A percentile compares a stretch with the other conserved stretches of the same genome.
Evolutionary conservation across 169 alveolate species (phyloP).

Genomic region (Babesia caballi): DNA sequence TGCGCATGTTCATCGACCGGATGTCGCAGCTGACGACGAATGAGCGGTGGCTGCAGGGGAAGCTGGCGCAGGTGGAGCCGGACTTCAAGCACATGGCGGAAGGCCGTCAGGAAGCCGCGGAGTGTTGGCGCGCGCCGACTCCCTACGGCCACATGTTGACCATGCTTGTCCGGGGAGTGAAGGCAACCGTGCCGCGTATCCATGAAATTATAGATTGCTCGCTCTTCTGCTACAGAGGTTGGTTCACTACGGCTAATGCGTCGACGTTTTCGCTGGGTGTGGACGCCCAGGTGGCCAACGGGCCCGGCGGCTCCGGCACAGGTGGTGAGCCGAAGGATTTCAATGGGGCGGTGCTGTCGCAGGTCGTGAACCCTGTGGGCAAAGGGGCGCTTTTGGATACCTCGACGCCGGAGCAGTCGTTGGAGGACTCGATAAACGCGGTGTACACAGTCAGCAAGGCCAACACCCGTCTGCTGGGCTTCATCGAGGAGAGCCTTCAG

Average conservation of each 20-base stretch:
- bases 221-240: constrained; percentile 7
- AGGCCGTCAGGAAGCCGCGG: not conserved
- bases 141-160: constrained; percentile 31
- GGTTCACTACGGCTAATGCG: too few species aligned
- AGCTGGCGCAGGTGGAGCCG: constrained; percentile 31
- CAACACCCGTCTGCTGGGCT: not conserved
- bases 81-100: constrained; percentile 1
- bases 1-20: constrained; percentile 42
- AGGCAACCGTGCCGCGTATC: not conserved
- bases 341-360: not conserved
- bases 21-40: constrained; percentile 38
- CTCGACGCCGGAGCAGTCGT: too few species aligned
- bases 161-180: constrained; percentile 19
- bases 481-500: not conserved
- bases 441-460: not conserved
- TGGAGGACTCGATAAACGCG: not conserved
- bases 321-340: not conserved
- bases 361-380: not conserved
- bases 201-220: not conserved
- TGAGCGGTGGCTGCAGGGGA: constrained; percentile 26
- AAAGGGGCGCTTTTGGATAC: not conserved
- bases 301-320: not conserved
- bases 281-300: not conserved
- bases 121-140: constrained; percentile 41
- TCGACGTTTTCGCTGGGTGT: too few species aligned